Evolutionary conservation across 139 green algal genomes (phyloP).

Genomic region (Coccomyxa sp.): DNA sequence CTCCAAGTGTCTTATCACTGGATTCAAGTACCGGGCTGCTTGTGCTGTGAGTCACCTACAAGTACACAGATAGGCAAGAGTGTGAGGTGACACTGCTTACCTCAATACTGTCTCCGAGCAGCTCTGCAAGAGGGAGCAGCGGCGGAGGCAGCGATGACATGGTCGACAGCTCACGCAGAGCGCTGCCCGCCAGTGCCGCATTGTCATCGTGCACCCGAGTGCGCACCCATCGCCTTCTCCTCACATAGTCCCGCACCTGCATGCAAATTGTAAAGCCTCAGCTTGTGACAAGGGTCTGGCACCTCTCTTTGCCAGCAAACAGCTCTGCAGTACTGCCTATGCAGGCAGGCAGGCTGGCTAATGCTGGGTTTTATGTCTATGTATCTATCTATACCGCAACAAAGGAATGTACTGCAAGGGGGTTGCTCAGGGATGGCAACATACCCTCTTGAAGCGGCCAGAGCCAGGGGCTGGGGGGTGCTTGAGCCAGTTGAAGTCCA

Average conservation of each 20-base stretch:
- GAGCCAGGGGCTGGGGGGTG: constrained; percentile 32
- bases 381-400: too few species aligned
- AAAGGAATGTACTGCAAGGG: neutral
- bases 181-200: neutral
- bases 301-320: too few species aligned
- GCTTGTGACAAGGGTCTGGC: too few species aligned
- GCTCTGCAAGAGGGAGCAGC: neutral
- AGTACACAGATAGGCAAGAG: too few species aligned
- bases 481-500: constrained; percentile 61
- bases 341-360: too few species aligned
- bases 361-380: too few species aligned
- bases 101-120: neutral
- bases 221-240: constrained; percentile 56
- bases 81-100: too few species aligned
- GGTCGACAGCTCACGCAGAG: neutral
- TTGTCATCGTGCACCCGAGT: constrained; percentile 17
- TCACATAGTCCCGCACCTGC: constrained; percentile 56
- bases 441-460: constrained; percentile 15
- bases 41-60: too few species aligned
- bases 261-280: too few species aligned
- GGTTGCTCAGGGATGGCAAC: neutral
- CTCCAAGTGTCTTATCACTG: too few species aligned
- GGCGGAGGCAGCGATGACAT: neutral
- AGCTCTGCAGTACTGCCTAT: too few species aligned
- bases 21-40: too few species aligned